A percentile compares a stretch with the other conserved stretches of the same genome.
Evolutionary conservation across 768 basidiomycete species (phyloP).

Genomic region (Amylocystis lapponica): DNA sequence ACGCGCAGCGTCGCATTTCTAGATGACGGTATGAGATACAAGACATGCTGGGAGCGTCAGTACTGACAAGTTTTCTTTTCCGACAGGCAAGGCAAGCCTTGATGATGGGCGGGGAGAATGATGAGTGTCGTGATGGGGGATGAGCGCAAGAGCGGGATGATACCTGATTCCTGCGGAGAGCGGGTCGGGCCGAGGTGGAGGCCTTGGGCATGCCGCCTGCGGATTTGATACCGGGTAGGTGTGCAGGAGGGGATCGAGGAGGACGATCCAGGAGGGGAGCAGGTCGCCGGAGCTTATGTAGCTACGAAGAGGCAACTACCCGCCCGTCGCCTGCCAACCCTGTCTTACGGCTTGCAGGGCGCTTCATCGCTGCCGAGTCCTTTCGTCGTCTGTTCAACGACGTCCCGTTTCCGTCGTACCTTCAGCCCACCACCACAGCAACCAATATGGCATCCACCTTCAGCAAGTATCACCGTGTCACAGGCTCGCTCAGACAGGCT

Average conservation of each 20-base stretch:
- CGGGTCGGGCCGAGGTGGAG: constrained; percentile 45
- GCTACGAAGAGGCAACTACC: no score
- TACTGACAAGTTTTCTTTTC: constrained; percentile 73
- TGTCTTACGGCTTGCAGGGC: no score
- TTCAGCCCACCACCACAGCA: no score
- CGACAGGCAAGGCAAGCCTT: constrained; percentile 81
- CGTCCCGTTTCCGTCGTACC: no score
- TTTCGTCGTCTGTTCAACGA: no score
- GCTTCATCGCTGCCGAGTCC: no score
- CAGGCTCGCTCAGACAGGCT: no score
- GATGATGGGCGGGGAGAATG: constrained; percentile 2
- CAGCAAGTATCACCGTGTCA: no score
- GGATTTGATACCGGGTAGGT: constrained; percentile 1
- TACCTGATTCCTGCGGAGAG: constrained; percentile 78
- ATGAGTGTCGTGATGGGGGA: constrained; percentile 10
- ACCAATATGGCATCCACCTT: no score
- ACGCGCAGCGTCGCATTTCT: constrained; percentile 89
- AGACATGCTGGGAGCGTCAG: neutral
- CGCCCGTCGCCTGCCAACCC: no score
- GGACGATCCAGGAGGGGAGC: no score
- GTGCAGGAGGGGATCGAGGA: neutral
- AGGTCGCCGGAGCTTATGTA: no score
- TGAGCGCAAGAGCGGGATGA: constrained; percentile 1
- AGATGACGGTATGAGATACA: constrained; percentile 2
- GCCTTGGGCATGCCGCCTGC: constrained; percentile 72